Evolutionary conservation across 2,329 filamentous ascomycete species (phyloP).

Genomic region (Diaporthe sp.): DNA sequence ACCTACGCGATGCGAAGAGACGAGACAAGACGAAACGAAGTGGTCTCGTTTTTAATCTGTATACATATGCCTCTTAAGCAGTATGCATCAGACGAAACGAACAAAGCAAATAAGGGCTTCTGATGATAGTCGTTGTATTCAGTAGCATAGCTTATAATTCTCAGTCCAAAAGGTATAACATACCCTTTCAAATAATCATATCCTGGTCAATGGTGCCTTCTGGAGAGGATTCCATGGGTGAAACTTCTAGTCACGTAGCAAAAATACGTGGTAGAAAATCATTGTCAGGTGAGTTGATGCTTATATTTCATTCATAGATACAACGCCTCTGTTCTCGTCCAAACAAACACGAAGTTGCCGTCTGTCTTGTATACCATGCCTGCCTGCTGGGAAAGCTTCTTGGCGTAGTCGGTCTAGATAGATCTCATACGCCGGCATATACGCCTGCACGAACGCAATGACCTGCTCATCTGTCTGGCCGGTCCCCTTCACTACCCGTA

Average conservation of each 20-base stretch:
- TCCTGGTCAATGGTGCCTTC: too few relatives aligned
- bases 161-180: not conserved
- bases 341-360: slow-evolving; percentile 7
- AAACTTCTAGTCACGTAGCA: not conserved
- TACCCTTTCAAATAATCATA: too few relatives aligned
- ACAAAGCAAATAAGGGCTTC: too few relatives aligned
- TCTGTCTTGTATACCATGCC: not conserved
- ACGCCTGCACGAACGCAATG: slow-evolving; percentile 4
- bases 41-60: too few relatives aligned
- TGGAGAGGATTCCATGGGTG: not conserved
- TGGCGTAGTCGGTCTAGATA: not conserved
- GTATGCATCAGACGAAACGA: too few relatives aligned
- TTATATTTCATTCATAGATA: slow-evolving; percentile 8
- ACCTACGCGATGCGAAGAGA: too few relatives aligned
- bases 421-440: slow-evolving; percentile 1
- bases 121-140: too few relatives aligned
- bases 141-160: not conserved
- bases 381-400: slow-evolving; percentile 10
- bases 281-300: not conserved
- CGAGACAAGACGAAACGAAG: too few relatives aligned
- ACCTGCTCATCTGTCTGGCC: not conserved
- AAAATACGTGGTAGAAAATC: not conserved
- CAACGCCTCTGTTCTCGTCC: slow-evolving; percentile 1
- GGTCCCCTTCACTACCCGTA: not conserved
- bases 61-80: too few relatives aligned